These are phyloP conservation scores for Inga laurina DNA, from an alignment of 306 rosid genomes.

Conservation along the genomic window DNA sequence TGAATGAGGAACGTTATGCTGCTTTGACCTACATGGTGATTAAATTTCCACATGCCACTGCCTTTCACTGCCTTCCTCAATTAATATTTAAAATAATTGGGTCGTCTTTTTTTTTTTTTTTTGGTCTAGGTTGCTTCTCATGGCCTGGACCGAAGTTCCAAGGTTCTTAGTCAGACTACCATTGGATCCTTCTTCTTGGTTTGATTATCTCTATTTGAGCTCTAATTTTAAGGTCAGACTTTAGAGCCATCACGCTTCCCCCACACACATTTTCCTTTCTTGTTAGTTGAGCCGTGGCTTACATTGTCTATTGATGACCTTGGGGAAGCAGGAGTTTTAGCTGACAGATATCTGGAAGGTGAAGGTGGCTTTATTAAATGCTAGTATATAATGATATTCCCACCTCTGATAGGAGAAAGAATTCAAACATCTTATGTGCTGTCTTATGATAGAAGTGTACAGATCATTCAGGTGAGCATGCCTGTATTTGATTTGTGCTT, in stretches of 20 bases:
- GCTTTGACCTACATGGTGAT: conserved; percentile 83
- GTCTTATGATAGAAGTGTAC: conserved; percentile 32
- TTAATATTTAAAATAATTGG: conserved; percentile 6
- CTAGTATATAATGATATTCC: conserved; percentile 25
- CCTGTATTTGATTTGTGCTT: conserved; percentile 11
- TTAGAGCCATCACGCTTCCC: conserved; percentile 3
- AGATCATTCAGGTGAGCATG: conserved; percentile 54
- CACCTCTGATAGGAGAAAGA: conserved; percentile 20
- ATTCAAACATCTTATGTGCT: conserved; percentile 34
- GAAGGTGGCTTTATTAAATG: conserved; percentile 28
- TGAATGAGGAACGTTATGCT: conserved; percentile 94
- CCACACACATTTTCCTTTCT: not conserved
- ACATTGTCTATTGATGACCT: conserved; percentile 21
- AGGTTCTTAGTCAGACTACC: conserved; percentile 96
- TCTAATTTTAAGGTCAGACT: conserved; percentile 36
- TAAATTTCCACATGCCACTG: not conserved
- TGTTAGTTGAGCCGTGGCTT: conserved; percentile 24
- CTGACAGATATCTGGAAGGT: conserved; percentile 25
- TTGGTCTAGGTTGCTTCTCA: conserved; percentile 85
- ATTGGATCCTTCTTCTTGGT: conserved; percentile 80
- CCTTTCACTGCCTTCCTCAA: not conserved
- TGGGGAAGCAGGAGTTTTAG: conserved; percentile 33
- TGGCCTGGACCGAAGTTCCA: conserved; percentile 94
- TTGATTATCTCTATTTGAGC: conserved; percentile 45
- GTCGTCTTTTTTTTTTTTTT: not conserved